phyloP scores from a whole-genome alignment of 306 rosid species.

The Rosa rugosa region DNA sequence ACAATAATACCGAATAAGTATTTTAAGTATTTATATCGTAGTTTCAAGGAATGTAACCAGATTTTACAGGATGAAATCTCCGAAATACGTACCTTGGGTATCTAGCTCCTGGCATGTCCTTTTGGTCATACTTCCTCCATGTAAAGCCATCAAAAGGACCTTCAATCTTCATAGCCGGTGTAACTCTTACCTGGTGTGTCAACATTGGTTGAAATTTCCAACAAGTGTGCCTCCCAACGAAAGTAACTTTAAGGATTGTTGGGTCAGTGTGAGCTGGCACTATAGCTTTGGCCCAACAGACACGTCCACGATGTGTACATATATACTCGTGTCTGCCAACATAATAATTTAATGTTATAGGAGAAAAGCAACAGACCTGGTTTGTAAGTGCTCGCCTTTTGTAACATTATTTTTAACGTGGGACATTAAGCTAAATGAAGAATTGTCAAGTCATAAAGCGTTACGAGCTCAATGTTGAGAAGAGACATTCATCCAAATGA shows the following conservation, averaged over 20 bases:
- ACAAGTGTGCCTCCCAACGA: not conserved
- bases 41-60: too few relatives aligned
- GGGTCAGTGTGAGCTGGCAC: not conserved
- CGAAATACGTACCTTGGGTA: constrained; percentile 52
- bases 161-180: constrained; percentile 55
- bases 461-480: too few relatives aligned
- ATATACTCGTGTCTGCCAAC: not conserved
- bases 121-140: constrained; percentile 34
- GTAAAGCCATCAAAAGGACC: constrained; percentile 79
- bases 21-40: too few relatives aligned
- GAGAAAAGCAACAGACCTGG: not conserved
- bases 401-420: too few relatives aligned
- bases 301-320: not conserved
- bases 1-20: too few relatives aligned
- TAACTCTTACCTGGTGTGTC: constrained; percentile 52
- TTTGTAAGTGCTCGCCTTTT: too few relatives aligned
- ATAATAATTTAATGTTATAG: not conserved
- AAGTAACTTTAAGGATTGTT: not conserved
- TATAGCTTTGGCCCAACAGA: not conserved
- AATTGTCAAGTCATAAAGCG: too few relatives aligned
- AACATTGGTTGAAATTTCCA: constrained; percentile 41
- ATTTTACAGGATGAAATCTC: not conserved
- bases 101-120: constrained; percentile 68
- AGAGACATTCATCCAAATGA: too few relatives aligned
- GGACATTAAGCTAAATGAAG: too few relatives aligned